A percentile compares a stretch with the other conserved stretches of the same genome.
These are phyloP conservation scores for Sclerotinia spermophila DNA, from an alignment of 2,329 filamentous ascomycete genomes.

Conservation along the genomic window DNA sequence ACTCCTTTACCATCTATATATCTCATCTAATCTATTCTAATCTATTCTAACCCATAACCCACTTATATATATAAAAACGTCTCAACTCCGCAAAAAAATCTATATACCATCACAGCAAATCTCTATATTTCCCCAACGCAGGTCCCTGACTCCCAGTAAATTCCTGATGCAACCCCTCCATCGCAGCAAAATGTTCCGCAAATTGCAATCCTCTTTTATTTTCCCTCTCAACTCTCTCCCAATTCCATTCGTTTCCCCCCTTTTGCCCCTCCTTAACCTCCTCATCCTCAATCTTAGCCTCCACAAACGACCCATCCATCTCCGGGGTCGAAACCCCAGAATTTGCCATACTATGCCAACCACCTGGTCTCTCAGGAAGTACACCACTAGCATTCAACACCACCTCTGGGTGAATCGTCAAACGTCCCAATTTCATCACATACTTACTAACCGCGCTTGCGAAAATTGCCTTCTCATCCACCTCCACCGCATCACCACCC, in stretches of 20 bases:
- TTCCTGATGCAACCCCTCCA: constrained; percentile 49
- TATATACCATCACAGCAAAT: constrained; percentile 27
- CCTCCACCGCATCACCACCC: constrained; percentile 33
- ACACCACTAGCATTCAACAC: constrained; percentile 68
- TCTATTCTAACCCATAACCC: not conserved
- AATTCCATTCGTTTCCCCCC: constrained; percentile 47
- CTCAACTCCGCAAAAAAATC: not conserved
- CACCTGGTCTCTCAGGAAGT: constrained; percentile 68
- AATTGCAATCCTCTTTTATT: constrained; percentile 53
- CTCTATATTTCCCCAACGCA: constrained; percentile 37
- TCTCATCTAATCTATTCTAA: not conserved
- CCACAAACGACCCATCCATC: constrained; percentile 12
- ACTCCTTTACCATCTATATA: not conserved
- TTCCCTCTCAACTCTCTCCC: constrained; percentile 54
- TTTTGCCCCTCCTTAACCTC: constrained; percentile 10
- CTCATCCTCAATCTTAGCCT: constrained; percentile 14
- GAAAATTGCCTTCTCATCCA: constrained; percentile 61
- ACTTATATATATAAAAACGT: not conserved
- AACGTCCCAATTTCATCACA: constrained; percentile 74
- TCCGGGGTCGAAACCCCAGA: constrained; percentile 31
- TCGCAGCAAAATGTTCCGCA: constrained; percentile 52
- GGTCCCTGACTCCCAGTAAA: constrained; percentile 35
- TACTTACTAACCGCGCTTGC: constrained; percentile 76
- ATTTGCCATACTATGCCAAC: constrained; percentile 48
- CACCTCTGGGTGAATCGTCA: constrained; percentile 80